Conservation (phyloP, 2,329 filamentous ascomycete genomes). For the Colletotrichum destructivum region DNA sequence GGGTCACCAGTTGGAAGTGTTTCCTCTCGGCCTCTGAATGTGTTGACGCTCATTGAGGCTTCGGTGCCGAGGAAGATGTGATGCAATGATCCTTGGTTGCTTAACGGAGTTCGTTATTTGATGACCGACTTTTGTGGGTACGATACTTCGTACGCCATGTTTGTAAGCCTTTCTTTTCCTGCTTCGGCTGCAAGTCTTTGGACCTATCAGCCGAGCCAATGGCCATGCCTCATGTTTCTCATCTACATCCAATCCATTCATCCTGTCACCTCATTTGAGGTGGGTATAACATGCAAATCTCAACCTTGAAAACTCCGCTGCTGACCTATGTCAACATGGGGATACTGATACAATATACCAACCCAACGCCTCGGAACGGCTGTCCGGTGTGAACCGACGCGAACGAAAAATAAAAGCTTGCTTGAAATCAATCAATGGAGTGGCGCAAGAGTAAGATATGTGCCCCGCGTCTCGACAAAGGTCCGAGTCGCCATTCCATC, state of each 20-base stretch:
- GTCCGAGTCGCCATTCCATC: background rate
- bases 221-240: background rate
- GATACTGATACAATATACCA: slow-evolving; percentile 48
- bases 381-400: slow-evolving; percentile 14
- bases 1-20: background rate
- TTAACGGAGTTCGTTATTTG: slow-evolving; percentile 6
- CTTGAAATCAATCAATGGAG: slow-evolving; percentile 2
- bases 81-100: background rate
- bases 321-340: slow-evolving; percentile 6
- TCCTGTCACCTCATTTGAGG: background rate
- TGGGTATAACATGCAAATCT: background rate
- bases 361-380: slow-evolving; percentile 32
- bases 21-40: background rate
- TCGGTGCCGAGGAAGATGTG: background rate
- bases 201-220: background rate
- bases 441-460: background rate
- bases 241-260: background rate
- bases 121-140: background rate
- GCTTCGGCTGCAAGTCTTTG: background rate
- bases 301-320: background rate
- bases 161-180: background rate
- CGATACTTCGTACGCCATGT: background rate
- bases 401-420: background rate
- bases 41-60: background rate
- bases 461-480: background rate